Percentiles rank a stretch among this genome's conserved stretches.
These are phyloP conservation scores for Excoecaria agallocha DNA, from an alignment of 345 rosid genomes.

Conservation along the genomic window DNA sequence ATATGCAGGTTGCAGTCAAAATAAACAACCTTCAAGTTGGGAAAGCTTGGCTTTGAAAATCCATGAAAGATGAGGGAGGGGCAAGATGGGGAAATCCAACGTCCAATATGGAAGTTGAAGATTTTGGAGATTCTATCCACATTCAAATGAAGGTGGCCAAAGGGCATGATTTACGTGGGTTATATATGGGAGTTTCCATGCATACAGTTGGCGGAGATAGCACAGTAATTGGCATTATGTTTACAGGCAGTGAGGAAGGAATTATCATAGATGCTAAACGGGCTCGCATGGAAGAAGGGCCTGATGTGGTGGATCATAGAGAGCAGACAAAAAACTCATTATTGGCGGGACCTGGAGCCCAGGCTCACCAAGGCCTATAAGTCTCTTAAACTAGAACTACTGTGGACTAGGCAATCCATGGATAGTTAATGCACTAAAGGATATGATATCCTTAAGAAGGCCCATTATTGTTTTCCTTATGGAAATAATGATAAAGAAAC, in stretches of 20 bases:
- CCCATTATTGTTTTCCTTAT: neutral
- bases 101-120: no score
- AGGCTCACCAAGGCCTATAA: neutral
- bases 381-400: neutral
- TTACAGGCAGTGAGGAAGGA: no score
- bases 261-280: neutral
- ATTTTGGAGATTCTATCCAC: no score
- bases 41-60: neutral
- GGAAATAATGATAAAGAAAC: neutral
- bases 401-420: neutral
- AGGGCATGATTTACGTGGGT: no score
- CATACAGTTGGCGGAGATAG: no score
- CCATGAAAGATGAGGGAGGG: neutral
- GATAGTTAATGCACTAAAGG: neutral
- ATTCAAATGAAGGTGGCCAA: no score
- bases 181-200: no score
- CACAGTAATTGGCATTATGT: no score
- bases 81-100: neutral
- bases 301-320: neutral
- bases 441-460: neutral
- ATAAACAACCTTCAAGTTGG: neutral
- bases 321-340: neutral
- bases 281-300: neutral
- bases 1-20: neutral
- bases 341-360: neutral